Percentiles rank a stretch among this genome's conserved stretches.
Conservation (phyloP, 1,284 basidiomycete genomes). For the Inonotus hispidus region DNA sequence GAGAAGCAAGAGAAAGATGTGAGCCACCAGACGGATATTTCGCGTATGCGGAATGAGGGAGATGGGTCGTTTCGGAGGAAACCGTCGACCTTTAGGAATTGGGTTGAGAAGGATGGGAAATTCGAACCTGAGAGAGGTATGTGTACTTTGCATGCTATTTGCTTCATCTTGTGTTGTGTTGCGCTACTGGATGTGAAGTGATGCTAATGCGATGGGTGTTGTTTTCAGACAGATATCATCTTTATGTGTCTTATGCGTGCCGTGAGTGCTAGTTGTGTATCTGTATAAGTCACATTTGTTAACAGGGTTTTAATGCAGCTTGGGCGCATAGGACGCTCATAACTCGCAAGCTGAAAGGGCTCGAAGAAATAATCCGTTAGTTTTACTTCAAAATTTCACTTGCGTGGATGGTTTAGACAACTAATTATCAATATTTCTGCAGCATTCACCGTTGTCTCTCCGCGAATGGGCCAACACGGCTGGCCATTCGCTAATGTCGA, state of each 20-base stretch:
- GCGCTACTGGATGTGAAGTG: not conserved
- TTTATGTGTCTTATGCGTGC: constrained; percentile 79
- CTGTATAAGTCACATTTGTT: not conserved
- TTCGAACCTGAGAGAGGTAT: constrained; percentile 81
- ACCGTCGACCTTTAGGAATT: constrained; percentile 67
- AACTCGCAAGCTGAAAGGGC: constrained; percentile 84
- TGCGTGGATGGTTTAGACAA: not conserved
- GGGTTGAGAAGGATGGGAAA: constrained; percentile 65
- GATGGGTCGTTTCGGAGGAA: constrained; percentile 85
- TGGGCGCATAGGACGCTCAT: constrained; percentile 95
- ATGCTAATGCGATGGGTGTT: not conserved
- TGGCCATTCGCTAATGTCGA: constrained; percentile 84
- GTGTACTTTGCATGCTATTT: too few species aligned
- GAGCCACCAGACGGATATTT: constrained; percentile 50
- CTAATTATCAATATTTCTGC: not conserved
- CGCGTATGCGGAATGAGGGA: constrained; percentile 51
- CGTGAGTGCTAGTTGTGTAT: constrained; percentile 44
- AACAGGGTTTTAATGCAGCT: constrained; percentile 38
- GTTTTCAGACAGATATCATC: constrained; percentile 73
- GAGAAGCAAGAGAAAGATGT: constrained; percentile 25
- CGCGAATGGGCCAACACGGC: constrained; percentile 76
- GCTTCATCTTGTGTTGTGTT: too few species aligned
- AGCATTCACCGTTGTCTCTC: constrained; percentile 83
- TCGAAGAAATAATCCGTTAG: constrained; percentile 80
- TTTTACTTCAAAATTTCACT: constrained; percentile 5